Conservation (phyloP, 1,284 basidiomycete species). For the Ganoderma boninense region DNA sequence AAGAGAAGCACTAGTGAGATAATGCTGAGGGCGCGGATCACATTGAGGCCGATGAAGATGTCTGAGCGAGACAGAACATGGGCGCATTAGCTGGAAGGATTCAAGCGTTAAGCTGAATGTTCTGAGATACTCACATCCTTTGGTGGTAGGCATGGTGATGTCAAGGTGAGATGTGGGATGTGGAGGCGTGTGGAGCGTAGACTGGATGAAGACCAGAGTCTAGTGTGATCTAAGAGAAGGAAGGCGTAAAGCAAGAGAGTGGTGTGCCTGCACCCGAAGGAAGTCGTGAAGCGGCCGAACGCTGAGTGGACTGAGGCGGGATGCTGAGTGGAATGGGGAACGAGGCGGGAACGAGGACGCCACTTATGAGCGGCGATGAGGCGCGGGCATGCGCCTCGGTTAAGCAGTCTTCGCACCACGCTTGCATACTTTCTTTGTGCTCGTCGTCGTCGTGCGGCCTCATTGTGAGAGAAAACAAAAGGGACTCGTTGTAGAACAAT, state of each 20-base stretch:
- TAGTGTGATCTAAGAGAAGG: conserved; percentile 15
- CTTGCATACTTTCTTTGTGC: conserved; percentile 18
- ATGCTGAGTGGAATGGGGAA: conserved; percentile 17
- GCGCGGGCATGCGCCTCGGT: conserved; percentile 11
- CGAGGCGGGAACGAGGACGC: conserved; percentile 15
- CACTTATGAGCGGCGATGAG: conserved; percentile 17
- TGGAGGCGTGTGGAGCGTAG: not conserved
- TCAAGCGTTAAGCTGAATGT: not conserved
- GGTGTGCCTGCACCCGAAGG: conserved; percentile 25
- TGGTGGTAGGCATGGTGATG: conserved; percentile 21
- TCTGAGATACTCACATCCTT: conserved; percentile 21
- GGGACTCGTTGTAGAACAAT: conserved; percentile 8
- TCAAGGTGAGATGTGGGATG: not conserved
- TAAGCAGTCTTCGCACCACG: conserved; percentile 7
- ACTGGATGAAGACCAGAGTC: not conserved
- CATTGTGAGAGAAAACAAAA: conserved; percentile 12
- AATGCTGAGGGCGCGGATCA: conserved; percentile 80
- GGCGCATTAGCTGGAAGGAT: not conserved
- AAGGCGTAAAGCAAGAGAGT: conserved; percentile 23
- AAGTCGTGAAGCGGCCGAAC: conserved; percentile 15
- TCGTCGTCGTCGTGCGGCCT: conserved; percentile 12
- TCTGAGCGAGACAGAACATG: conserved; percentile 47
- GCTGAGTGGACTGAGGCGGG: conserved; percentile 14
- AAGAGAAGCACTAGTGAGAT: conserved; percentile 83
- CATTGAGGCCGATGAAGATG: conserved; percentile 83